Evolutionary conservation across 176 grass and related monocot species (phyloP).

Genomic region (Carex cristatella): DNA sequence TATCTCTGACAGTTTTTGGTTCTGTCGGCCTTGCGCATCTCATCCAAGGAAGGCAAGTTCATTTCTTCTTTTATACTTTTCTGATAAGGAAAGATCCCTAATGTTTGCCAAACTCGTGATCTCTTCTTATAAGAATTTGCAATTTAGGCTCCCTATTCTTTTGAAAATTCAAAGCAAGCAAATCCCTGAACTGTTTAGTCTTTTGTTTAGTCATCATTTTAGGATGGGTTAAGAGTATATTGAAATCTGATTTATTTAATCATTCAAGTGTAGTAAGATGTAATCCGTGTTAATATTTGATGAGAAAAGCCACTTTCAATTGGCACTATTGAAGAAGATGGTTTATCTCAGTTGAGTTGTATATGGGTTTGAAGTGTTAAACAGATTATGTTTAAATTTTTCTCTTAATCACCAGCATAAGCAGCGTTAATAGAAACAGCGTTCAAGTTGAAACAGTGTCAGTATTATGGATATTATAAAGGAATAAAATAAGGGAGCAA

Average conservation of each 20-base stretch:
- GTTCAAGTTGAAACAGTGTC: neutral
- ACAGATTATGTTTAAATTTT: neutral
- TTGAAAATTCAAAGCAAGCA: neutral
- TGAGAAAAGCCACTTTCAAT: neutral
- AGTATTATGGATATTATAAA: neutral
- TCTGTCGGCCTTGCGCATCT: constrained; percentile 73
- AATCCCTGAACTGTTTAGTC: neutral
- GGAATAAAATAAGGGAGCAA: neutral
- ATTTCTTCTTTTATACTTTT: neutral
- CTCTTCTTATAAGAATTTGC: neutral
- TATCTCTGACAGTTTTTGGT: constrained; percentile 91
- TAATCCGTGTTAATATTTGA: neutral
- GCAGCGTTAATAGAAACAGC: neutral
- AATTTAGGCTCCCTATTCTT: neutral
- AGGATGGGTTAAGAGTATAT: neutral
- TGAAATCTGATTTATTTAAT: neutral
- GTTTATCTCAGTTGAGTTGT: neutral
- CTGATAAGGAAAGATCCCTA: neutral
- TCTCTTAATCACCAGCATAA: neutral
- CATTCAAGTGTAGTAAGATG: neutral
- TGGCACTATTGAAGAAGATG: neutral
- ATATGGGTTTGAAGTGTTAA: neutral
- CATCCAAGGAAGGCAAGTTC: constrained; percentile 69
- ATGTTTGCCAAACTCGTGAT: neutral
- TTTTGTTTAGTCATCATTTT: neutral